Evolutionary conservation across 768 basidiomycete genomes (phyloP).

Genomic region (Tricholoma saponaceum): DNA sequence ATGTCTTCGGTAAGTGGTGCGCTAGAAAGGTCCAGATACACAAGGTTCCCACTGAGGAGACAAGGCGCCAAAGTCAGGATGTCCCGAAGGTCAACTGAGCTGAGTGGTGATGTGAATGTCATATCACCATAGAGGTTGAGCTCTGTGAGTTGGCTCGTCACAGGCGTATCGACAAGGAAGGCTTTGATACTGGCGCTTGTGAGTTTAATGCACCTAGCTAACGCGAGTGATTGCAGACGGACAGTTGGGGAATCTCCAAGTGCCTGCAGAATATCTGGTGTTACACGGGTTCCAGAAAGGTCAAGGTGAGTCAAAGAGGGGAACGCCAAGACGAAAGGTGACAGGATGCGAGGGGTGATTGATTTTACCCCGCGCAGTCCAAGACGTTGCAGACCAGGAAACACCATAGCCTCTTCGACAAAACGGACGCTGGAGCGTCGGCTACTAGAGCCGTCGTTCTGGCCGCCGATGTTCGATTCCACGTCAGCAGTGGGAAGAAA

Average conservation of each 20-base stretch:
- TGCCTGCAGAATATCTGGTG: slow-evolving; percentile 66
- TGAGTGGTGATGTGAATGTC: slow-evolving; percentile 75
- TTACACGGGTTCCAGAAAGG: slow-evolving; percentile 83
- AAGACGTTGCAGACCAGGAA: slow-evolving; percentile 73
- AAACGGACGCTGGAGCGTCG: slow-evolving; percentile 28
- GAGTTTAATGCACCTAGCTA: slow-evolving; percentile 83
- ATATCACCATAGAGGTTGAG: slow-evolving; percentile 87
- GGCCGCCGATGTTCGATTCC: slow-evolving; percentile 33
- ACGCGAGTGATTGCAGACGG: slow-evolving; percentile 71
- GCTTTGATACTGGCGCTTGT: slow-evolving; percentile 73
- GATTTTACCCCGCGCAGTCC: slow-evolving; percentile 82
- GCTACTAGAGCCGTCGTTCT: slow-evolving; percentile 26
- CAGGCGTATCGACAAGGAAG: slow-evolving; percentile 68
- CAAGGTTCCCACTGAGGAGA: slow-evolving; percentile 67
- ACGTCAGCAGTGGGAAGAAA: slow-evolving; percentile 39
- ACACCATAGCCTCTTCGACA: slow-evolving; percentile 49
- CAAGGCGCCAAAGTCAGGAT: slow-evolving; percentile 76
- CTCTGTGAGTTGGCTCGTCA: slow-evolving; percentile 60
- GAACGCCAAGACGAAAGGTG: slow-evolving; percentile 75
- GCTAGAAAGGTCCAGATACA: slow-evolving; percentile 90
- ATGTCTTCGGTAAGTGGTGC: slow-evolving; percentile 62
- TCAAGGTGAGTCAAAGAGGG: slow-evolving; percentile 88
- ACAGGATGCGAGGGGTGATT: slow-evolving; percentile 61
- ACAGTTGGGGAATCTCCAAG: slow-evolving; percentile 63
- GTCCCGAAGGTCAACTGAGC: slow-evolving; percentile 56